phyloP scores from a whole-genome alignment of 192 early-diverging fungal genomes.

The Piromyces finnis region DNA sequence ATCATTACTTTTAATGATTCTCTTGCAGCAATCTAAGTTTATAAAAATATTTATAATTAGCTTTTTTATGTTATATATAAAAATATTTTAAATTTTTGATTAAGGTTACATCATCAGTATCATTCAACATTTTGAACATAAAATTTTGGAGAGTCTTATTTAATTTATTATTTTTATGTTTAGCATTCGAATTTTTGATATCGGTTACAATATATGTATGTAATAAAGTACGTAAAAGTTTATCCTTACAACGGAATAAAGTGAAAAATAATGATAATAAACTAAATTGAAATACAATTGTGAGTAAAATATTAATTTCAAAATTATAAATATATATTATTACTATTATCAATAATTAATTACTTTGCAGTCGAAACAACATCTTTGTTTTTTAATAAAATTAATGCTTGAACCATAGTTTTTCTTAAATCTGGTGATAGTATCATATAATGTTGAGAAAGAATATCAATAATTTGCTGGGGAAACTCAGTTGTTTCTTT shows the following conservation, averaged over 20 bases:
- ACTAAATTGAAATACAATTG: constrained; percentile 1
- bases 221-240: constrained; percentile 67
- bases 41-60: too few relatives aligned
- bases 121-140: constrained; percentile 92
- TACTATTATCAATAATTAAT: too few relatives aligned
- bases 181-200: constrained; percentile 82
- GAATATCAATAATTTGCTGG: constrained; percentile 61
- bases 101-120: constrained; percentile 26
- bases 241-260: constrained; percentile 87
- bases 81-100: too few relatives aligned
- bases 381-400: constrained; percentile 76
- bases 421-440: constrained; percentile 68
- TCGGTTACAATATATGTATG: constrained; percentile 90
- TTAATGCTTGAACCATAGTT: constrained; percentile 73
- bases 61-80: too few relatives aligned
- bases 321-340: too few relatives aligned
- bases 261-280: constrained; percentile 88
- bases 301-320: too few relatives aligned
- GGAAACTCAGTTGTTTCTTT: constrained; percentile 65
- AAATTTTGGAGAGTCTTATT: constrained; percentile 95
- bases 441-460: constrained; percentile 62
- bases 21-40: constrained; percentile 80
- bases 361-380: constrained; percentile 36
- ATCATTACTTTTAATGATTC: constrained; percentile 94
- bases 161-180: constrained; percentile 89